These are phyloP conservation scores for Massarina eburnea DNA, from an alignment of 2,329 filamentous ascomycete species.

Conservation along the genomic window DNA sequence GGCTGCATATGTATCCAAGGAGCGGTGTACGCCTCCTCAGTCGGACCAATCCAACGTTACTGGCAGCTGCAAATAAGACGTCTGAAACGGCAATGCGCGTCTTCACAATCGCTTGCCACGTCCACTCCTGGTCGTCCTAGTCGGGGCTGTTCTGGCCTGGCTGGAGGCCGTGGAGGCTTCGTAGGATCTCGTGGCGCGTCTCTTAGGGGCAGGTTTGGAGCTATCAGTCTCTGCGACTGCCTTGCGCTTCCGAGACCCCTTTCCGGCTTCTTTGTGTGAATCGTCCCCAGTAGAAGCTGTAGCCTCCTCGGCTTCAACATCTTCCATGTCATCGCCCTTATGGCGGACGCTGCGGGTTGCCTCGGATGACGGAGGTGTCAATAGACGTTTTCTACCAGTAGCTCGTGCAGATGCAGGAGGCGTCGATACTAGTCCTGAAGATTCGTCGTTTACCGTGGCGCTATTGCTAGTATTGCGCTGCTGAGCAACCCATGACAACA, in stretches of 20 bases:
- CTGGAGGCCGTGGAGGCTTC: constrained; percentile 42
- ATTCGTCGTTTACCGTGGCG: constrained; percentile 3
- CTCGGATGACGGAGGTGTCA: constrained; percentile 26
- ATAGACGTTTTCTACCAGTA: constrained; percentile 15
- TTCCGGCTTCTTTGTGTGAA: background rate
- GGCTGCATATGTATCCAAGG: too few species aligned
- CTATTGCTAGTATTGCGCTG: constrained; percentile 26
- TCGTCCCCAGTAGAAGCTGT: constrained; percentile 6
- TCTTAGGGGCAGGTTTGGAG: constrained; percentile 24
- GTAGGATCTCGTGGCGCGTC: constrained; percentile 33
- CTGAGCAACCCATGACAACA: constrained; percentile 37
- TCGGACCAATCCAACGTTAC: too few species aligned
- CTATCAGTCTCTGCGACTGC: constrained; percentile 15
- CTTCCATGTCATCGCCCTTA: constrained; percentile 7
- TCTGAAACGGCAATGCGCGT: background rate
- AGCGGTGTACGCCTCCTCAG: too few species aligned
- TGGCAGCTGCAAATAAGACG: too few species aligned
- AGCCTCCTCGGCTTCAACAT: background rate
- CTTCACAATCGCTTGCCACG: constrained; percentile 7
- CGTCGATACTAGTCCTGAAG: background rate
- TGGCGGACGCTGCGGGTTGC: constrained; percentile 16
- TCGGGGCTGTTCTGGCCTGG: constrained; percentile 24
- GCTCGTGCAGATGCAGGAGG: constrained; percentile 11
- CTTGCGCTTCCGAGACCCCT: constrained; percentile 37
- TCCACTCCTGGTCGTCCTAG: constrained; percentile 18